phyloP scores from a whole-genome alignment of 768 basidiomycete genomes.

The Daedalea quercina region DNA sequence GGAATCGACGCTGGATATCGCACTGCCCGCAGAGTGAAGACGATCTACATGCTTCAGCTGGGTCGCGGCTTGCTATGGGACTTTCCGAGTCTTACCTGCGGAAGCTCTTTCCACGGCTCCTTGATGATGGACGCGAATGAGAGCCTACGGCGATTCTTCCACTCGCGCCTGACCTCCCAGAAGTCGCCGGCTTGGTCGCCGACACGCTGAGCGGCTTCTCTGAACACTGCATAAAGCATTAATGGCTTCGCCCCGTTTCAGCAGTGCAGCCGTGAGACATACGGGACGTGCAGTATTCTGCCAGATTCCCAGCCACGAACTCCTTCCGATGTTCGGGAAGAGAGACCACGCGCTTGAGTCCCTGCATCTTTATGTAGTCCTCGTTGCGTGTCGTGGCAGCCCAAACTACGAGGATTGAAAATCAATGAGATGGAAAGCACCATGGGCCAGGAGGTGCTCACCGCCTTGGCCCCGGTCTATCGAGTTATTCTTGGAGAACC shows the following conservation, averaged over 20 bases:
- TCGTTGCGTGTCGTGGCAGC: conserved; percentile 62
- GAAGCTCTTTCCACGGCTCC: conserved; percentile 51
- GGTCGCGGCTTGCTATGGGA: conserved; percentile 42
- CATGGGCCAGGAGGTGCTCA: not conserved
- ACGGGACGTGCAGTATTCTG: conserved; percentile 48
- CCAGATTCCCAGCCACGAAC: conserved; percentile 59
- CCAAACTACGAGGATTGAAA: conserved; percentile 37
- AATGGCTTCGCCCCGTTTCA: not conserved
- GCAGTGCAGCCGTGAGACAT: conserved; percentile 12
- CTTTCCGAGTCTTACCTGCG: conserved; percentile 45
- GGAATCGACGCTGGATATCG: conserved; percentile 22
- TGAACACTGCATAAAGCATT: conserved; percentile 28
- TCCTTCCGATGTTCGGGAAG: conserved; percentile 59
- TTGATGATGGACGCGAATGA: conserved; percentile 35
- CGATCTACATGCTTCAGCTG: conserved; percentile 39
- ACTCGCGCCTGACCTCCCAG: conserved; percentile 24
- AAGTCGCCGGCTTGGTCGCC: conserved; percentile 36
- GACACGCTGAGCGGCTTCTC: conserved; percentile 17
- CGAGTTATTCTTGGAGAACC: conserved; percentile 9
- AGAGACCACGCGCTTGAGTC: conserved; percentile 52
- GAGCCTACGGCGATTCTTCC: conserved; percentile 24
- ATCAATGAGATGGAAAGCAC: too few relatives aligned
- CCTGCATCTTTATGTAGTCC: conserved; percentile 58
- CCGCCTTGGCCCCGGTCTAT: conserved; percentile 15
- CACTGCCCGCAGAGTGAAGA: conserved; percentile 23